Conservation (phyloP, 768 basidiomycete species). For the Strobilomyces echinocephalus region DNA sequence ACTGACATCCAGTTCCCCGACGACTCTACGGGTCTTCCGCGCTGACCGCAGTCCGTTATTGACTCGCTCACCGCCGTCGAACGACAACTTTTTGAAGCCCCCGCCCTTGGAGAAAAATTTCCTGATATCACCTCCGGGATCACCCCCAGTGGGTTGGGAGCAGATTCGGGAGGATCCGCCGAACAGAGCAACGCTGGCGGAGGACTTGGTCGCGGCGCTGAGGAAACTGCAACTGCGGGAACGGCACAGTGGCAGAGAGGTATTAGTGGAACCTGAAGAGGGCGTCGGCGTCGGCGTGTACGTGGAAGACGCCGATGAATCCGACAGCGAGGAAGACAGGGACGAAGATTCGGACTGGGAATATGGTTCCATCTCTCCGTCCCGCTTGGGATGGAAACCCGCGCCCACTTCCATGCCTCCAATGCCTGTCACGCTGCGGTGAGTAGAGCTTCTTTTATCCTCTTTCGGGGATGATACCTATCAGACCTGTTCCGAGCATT, state of each 20-base stretch:
- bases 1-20: constrained; percentile 38
- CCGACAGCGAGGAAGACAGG: constrained; percentile 25
- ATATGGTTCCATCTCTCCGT: constrained; percentile 47
- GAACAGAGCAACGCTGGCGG: constrained; percentile 75
- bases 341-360: constrained; percentile 50
- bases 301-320: constrained; percentile 65
- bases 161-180: constrained; percentile 87
- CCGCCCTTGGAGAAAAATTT: constrained; percentile 89
- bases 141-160: constrained; percentile 97
- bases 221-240: constrained; percentile 59
- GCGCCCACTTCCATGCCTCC: constrained; percentile 58
- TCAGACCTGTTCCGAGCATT: constrained; percentile 77
- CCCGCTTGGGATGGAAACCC: constrained; percentile 47
- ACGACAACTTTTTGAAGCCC: constrained; percentile 50
- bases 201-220: constrained; percentile 81
- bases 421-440: constrained; percentile 25
- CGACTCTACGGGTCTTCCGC: constrained; percentile 63
- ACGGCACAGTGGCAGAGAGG: constrained; percentile 40
- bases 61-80: constrained; percentile 28
- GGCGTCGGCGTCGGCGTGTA: constrained; percentile 72
- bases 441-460: constrained; percentile 15
- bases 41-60: constrained; percentile 67
- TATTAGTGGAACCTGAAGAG: constrained; percentile 64
- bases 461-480: constrained; percentile 52
- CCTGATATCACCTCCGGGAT: constrained; percentile 95